Percentiles rank a stretch among this genome's conserved stretches.
Conservation (phyloP, 441 rosid genomes). For the Bocquillonia castaneifolia region DNA sequence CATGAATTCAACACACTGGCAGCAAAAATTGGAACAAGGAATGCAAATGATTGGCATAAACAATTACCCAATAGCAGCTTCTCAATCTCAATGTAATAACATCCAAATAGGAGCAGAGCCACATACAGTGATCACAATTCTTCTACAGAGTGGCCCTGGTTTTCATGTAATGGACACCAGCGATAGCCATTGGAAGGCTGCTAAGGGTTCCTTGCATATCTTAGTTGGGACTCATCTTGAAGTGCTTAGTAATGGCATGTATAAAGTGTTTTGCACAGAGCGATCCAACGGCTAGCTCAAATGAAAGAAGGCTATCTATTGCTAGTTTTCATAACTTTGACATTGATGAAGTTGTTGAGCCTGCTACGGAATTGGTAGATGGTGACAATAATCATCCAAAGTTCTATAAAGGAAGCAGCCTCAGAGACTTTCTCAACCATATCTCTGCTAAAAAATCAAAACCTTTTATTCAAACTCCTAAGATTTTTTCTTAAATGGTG, state of each 20-base stretch:
- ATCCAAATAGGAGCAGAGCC: too few species aligned
- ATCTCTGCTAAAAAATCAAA: conserved; percentile 3
- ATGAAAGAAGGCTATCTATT: conserved; percentile 1
- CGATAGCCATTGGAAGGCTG: too few species aligned
- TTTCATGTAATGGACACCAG: too few species aligned
- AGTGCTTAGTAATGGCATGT: too few species aligned
- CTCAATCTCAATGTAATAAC: too few species aligned
- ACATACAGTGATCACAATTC: too few species aligned
- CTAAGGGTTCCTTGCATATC: too few species aligned
- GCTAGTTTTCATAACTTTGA: conserved; percentile 6
- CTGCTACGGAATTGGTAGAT: conserved; percentile 6
- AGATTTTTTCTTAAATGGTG: too few species aligned
- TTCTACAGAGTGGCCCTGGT: too few species aligned
- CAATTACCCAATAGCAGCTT: background rate
- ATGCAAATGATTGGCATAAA: conserved; percentile 5
- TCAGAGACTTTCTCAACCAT: background rate
- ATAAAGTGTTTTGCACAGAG: too few species aligned
- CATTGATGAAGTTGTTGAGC: conserved; percentile 10
- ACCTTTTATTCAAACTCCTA: conserved; percentile 3
- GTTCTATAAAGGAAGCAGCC: conserved; percentile 3
- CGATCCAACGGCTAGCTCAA: background rate
- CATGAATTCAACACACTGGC: background rate
- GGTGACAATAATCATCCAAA: background rate
- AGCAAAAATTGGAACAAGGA: conserved; percentile 3
- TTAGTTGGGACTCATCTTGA: too few species aligned